Percentiles rank a stretch among this genome's conserved stretches.
These are phyloP conservation scores for Aureobasidium sp. DNA, from an alignment of 2,329 filamentous ascomycete species.

Conservation along the genomic window DNA sequence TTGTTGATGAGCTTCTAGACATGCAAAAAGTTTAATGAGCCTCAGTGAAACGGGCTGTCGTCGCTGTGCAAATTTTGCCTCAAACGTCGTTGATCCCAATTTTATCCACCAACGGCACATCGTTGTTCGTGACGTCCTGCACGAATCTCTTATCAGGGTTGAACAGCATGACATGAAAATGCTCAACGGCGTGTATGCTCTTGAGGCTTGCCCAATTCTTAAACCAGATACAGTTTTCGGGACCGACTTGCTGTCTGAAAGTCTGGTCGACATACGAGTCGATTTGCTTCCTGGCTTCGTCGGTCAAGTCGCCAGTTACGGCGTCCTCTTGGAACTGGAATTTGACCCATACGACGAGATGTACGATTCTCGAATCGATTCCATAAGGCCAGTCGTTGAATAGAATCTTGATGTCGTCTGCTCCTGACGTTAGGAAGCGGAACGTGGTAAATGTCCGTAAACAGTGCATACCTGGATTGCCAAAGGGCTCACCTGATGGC, in stretches of 20 bases:
- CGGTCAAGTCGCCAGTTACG: conserved; percentile 59
- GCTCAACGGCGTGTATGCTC: conserved; percentile 79
- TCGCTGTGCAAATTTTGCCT: neutral
- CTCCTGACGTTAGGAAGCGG: conserved; percentile 9
- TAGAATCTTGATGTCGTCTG: conserved; percentile 64
- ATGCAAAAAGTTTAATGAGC: neutral
- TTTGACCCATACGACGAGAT: conserved; percentile 90
- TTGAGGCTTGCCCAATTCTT: conserved; percentile 86
- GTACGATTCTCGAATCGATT: conserved; percentile 67
- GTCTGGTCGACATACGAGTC: conserved; percentile 61
- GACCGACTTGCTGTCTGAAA: conserved; percentile 52
- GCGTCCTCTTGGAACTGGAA: conserved; percentile 69
- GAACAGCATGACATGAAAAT: conserved; percentile 91
- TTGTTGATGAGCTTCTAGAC: neutral
- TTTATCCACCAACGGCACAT: conserved; percentile 52
- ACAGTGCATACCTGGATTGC: conserved; percentile 36
- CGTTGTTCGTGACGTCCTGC: conserved; percentile 62
- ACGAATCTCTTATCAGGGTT: conserved; percentile 66
- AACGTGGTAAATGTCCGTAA: too few species aligned
- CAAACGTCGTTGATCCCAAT: conserved; percentile 17
- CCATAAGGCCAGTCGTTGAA: conserved; percentile 95
- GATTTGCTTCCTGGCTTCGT: conserved; percentile 56
- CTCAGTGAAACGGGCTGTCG: neutral
- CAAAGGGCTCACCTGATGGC: conserved; percentile 38
- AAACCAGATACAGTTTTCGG: conserved; percentile 68